Base-by-base conservation (phyloP, 116 monocot species). In the Papilionanthe hybrid region DNA sequence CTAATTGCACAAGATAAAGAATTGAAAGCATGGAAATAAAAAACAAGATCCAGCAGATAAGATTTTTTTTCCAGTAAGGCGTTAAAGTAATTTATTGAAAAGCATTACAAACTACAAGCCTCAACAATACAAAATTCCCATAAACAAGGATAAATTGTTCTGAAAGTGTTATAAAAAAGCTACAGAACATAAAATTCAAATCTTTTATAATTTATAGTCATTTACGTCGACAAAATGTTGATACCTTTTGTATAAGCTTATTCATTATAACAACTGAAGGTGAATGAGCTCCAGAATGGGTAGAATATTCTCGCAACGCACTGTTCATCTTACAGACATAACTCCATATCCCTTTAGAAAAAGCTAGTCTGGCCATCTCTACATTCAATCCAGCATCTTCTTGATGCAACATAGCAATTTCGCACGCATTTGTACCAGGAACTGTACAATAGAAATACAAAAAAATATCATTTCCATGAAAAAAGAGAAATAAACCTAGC, bases 381-480 rank as follows among this genome's bases (percentile, higher is more conserved):
- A 84, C 78, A 60, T 97, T 97, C 80, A 97, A 76, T 60, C 97
- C 97, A 81, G 91, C 91, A 80, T 92, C 92, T 85, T 97, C 94
- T 78, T 92, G 90, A 85, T 97, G 91, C 76, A 97, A 77, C 85
- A 94, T 44, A 83, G 78, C 86, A 65, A 97, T 89, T 83, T 94
- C 91, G 84, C 94, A 92, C 28, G 94, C 89, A 83, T 97, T 89
- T 69, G 86, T 86, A 41, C 90, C 92, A 29, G 94, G 88, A 30
- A 94, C 97, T 92, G 82, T 55, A 82, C 29, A 55, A 30, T 9
- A 55, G 72, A 48, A 41, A 63, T 18, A 5, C 17, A 82, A 65
- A 2, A 66, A 55, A 63, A 22, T 29, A 69, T 73, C 76, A 23
- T 42, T 79, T 55, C 42, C 1, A 42, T 15, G 2, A 63, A 69